Conservation (phyloP, 1,284 basidiomycete species). For the Fistulina hepatica region DNA sequence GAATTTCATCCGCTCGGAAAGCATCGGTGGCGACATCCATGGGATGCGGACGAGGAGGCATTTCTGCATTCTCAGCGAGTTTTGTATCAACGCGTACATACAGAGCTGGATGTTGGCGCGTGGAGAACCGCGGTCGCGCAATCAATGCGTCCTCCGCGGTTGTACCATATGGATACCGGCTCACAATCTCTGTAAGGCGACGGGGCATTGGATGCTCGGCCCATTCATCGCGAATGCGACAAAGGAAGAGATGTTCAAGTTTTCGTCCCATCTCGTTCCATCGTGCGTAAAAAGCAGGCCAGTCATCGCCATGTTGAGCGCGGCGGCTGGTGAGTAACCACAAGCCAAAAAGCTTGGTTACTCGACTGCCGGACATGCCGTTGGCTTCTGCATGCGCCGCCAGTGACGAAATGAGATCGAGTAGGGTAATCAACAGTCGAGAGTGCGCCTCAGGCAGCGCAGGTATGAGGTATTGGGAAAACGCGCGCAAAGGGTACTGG, state of each 20-base stretch:
- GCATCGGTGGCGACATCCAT: constrained; percentile 50
- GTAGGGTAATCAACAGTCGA: constrained; percentile 42
- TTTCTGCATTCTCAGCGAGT: constrained; percentile 23
- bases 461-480: constrained; percentile 46
- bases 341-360: constrained; percentile 59
- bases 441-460: constrained; percentile 43
- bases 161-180: constrained; percentile 53
- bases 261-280: constrained; percentile 64
- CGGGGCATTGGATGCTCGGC: constrained; percentile 45
- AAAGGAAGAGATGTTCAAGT: constrained; percentile 63
- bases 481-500: constrained; percentile 48
- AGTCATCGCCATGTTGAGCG: constrained; percentile 39
- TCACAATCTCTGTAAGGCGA: constrained; percentile 57
- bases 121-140: constrained; percentile 51
- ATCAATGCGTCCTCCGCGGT: constrained; percentile 34
- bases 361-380: constrained; percentile 61
- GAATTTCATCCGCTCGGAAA: constrained; percentile 33
- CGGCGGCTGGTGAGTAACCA: constrained; percentile 50
- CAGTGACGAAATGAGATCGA: constrained; percentile 54
- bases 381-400: constrained; percentile 61
- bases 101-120: constrained; percentile 48
- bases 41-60: constrained; percentile 39
- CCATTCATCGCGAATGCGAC: constrained; percentile 58
- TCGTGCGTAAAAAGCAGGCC: constrained; percentile 50
- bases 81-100: constrained; percentile 52